Evolutionary conservation across 164 flowering plant genomes (phyloP).

Genomic region (Vitis riparia): DNA sequence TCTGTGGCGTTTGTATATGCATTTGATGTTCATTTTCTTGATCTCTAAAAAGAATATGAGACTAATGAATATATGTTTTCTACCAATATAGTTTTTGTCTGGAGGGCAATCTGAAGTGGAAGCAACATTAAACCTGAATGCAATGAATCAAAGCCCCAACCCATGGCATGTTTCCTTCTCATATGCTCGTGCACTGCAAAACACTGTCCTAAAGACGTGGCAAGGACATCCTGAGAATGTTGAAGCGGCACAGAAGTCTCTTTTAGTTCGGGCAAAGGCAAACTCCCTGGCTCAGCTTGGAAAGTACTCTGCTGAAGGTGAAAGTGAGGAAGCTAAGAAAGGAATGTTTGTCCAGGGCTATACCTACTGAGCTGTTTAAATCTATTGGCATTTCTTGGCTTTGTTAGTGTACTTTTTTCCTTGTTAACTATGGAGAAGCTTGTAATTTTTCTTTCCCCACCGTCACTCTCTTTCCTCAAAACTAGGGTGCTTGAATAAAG

Average conservation of each 20-base stretch:
- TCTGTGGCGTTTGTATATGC: not conserved
- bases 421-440: conserved; percentile 9
- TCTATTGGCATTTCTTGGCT: not conserved
- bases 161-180: conserved; percentile 93
- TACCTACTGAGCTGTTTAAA: conserved; percentile 42
- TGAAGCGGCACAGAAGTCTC: conserved; percentile 67
- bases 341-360: conserved; percentile 91
- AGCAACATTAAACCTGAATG: conserved; percentile 76
- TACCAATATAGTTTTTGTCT: conserved; percentile 55
- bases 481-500: conserved; percentile 22
- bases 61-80: not conserved
- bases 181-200: conserved; percentile 81
- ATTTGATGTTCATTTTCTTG: not conserved
- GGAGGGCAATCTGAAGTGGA: conserved; percentile 87
- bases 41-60: not conserved
- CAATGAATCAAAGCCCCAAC: conserved; percentile 88
- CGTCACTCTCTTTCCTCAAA: too few relatives aligned
- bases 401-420: not conserved
- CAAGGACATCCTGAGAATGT: conserved; percentile 76
- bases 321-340: conserved; percentile 72
- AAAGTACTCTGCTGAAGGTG: conserved; percentile 73
- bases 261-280: conserved; percentile 77
- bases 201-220: conserved; percentile 79
- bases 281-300: conserved; percentile 87
- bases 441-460: not conserved